A percentile compares a stretch with the other conserved stretches of the same genome.
Evolutionary conservation across 768 basidiomycete species (phyloP).

Genomic region (Psilocybe tampanensis): DNA sequence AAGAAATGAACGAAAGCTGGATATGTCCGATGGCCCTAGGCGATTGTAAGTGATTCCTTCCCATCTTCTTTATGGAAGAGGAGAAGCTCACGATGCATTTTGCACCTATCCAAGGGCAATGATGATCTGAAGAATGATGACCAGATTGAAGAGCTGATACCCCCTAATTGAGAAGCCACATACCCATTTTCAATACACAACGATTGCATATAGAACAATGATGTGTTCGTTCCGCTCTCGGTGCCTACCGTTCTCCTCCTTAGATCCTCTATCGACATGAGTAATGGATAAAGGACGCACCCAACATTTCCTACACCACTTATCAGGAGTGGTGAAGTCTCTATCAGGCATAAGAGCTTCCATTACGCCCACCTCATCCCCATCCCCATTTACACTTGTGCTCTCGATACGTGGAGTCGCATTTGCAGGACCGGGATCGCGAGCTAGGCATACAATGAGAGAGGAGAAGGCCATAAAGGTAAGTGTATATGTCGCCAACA

Average conservation of each 20-base stretch:
- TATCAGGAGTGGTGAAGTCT: conserved; percentile 54
- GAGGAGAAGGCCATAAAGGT: conserved; percentile 73
- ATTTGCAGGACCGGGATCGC: conserved; percentile 73
- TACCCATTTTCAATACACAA: conserved; percentile 87
- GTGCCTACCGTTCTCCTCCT: conserved; percentile 37
- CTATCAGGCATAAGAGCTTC: conserved; percentile 64
- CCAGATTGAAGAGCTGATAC: conserved; percentile 6
- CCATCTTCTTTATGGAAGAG: neutral
- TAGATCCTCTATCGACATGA: neutral
- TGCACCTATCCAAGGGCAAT: conserved; percentile 82
- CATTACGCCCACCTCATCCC: conserved; percentile 49
- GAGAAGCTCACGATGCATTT: conserved; percentile 67
- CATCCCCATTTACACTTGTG: conserved; percentile 21
- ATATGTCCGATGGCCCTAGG: conserved; percentile 81
- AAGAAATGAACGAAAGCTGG: conserved; percentile 84
- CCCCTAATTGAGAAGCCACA: conserved; percentile 22
- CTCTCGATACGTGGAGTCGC: conserved; percentile 18
- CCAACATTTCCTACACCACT: conserved; percentile 82
- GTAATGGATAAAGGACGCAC: conserved; percentile 30
- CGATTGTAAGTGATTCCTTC: neutral
- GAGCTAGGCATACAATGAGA: conserved; percentile 68
- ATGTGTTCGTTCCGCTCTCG: conserved; percentile 80
- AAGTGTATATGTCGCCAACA: conserved; percentile 62
- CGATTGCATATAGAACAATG: conserved; percentile 77
- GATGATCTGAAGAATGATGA: conserved; percentile 60